Base-by-base conservation (phyloP, 23 red algal species). In the Gracilariopsis chorda region DNA sequence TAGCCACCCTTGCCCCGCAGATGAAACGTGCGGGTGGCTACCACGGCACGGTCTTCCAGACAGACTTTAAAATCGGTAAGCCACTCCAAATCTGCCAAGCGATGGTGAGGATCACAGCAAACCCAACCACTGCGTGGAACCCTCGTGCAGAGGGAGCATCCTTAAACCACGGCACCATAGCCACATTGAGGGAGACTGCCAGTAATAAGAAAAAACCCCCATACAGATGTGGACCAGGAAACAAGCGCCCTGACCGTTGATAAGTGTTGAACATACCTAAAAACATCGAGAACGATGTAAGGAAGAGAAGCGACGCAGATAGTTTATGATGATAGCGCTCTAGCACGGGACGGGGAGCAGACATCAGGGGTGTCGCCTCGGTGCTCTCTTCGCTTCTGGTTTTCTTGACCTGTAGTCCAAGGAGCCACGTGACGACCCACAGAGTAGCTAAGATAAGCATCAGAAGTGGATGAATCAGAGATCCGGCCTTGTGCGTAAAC, bases 141-240 rank as follows among this genome's bases (percentile, higher is more conserved):
- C 20, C 19, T 27, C 85, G n/a, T 10, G 59, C 44, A 4, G 62
- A 41, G 25, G 85, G 68, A 21, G 48, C 17, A 76, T 60, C 85
- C 19, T 58, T 65, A 14, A 78, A 64, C 70, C 70, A 78, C 10
- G 96, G 96, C 19, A 92, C 96, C 21, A 98, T 52, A 2, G 82
- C 77, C 19, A 86, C 96, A 83, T 94, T 94, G 14, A 94, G 42
- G 36, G 80, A 79, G 57, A 88, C 85, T 23, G 86, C 70, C 35
- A 93, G 48, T 1, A 98, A 51, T 13, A 92, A 30, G 23, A 52
- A 64, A 41, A 98, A 86, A 1, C 96, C 96, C 20, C 80, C 92
- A 55, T 95, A 98, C 67, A 98, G 82, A 77, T 98, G 96, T 25
- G 96, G 96, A 57, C 96, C 87, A 25, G 96, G 96, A 76, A 98